Evolutionary conservation across 2,329 filamentous ascomycete species (phyloP).

Genomic region (Aspergillus amoenus): DNA sequence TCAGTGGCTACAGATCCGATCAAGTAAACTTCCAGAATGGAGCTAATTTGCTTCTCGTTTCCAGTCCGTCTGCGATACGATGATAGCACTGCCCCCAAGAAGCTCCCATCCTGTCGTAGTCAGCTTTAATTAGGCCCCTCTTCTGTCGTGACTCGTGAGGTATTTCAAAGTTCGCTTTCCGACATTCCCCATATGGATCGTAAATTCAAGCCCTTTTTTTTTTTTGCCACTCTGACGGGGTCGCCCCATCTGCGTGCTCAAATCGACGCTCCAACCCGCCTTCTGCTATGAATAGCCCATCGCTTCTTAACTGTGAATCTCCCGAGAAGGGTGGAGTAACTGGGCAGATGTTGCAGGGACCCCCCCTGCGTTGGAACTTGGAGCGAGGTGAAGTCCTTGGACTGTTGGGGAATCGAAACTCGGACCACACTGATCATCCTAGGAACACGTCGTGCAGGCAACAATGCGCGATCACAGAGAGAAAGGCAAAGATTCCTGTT

Average conservation of each 20-base stretch:
- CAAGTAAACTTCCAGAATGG: constrained; percentile 21
- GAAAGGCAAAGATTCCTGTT: not conserved
- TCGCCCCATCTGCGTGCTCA: not conserved
- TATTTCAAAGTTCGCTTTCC: not conserved
- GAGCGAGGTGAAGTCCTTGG: not conserved
- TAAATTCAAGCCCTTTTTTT: not conserved
- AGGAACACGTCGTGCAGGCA: not conserved
- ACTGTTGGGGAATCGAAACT: not conserved
- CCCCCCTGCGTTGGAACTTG: not conserved
- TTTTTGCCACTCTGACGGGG: constrained; percentile 1
- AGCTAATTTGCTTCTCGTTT: constrained; percentile 9
- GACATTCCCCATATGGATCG: constrained; percentile 3
- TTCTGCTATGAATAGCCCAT: not conserved
- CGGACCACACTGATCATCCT: no score
- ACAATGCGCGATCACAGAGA: not conserved
- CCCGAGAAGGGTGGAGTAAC: not conserved
- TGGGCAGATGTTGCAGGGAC: not conserved
- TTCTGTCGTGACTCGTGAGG: not conserved
- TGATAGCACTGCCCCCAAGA: not conserved
- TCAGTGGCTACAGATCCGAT: constrained; percentile 8
- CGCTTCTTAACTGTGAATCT: not conserved
- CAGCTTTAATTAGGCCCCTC: not conserved
- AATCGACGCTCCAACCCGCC: not conserved
- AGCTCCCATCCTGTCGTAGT: not conserved
- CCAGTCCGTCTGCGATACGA: not conserved